Percentiles rank a stretch among this genome's conserved stretches.
Evolutionary conservation across 1,139 yeast species (phyloP).

Genomic region (Arxiozyma slooffiae): DNA sequence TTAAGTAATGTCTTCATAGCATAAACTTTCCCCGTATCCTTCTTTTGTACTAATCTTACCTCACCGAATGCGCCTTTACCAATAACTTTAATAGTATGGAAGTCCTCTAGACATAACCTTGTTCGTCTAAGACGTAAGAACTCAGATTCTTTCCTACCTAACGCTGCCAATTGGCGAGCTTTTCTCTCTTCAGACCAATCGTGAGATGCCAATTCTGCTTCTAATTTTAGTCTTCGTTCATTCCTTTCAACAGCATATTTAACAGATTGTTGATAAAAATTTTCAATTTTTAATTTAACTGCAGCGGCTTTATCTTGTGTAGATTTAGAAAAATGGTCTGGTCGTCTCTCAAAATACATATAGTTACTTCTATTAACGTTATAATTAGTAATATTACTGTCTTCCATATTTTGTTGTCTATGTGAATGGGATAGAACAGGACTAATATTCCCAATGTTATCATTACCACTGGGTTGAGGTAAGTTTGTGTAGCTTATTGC

Average conservation of each 20-base stretch:
- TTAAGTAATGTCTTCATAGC: conserved; percentile 76
- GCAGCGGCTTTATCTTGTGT: conserved; percentile 71
- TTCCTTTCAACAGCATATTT: conserved; percentile 74
- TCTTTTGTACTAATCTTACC: conserved; percentile 72
- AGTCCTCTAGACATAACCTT: conserved; percentile 62
- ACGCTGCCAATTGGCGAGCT: conserved; percentile 57
- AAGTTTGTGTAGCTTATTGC: conserved; percentile 15
- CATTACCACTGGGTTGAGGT: conserved; percentile 6
- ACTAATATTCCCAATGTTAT: background rate
- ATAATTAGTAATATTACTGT: conserved; percentile 16
- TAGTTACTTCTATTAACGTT: conserved; percentile 33
- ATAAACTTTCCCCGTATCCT: conserved; percentile 71
- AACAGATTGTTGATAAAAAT: conserved; percentile 66
- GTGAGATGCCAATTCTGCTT: conserved; percentile 54
- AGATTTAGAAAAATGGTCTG: conserved; percentile 56
- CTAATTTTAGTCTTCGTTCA: conserved; percentile 66
- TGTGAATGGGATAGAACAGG: conserved; percentile 9
- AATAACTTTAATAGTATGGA: conserved; percentile 68
- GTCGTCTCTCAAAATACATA: conserved; percentile 77
- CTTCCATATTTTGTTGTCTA: conserved; percentile 13
- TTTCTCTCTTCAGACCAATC: conserved; percentile 67
- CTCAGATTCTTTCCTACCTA: conserved; percentile 71
- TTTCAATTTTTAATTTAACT: conserved; percentile 59
- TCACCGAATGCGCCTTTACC: conserved; percentile 88
- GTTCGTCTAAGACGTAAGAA: conserved; percentile 68